Conservation (phyloP, 2,329 filamentous ascomycete genomes). For the Colletotrichum orchidophilum region DNA sequence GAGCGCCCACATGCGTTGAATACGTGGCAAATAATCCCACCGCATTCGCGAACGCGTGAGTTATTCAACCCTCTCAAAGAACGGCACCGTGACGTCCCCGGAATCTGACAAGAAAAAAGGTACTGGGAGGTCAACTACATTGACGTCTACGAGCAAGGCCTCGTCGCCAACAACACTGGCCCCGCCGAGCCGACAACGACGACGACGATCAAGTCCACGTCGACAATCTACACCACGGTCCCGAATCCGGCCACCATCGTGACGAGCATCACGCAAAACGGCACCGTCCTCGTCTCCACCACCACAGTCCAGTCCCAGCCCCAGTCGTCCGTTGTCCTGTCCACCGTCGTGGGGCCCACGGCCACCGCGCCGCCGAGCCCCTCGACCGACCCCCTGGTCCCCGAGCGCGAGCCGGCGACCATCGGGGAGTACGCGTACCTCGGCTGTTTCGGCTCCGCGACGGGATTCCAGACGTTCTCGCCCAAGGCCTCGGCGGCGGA, state of each 20-base stretch:
- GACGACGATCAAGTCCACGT: constrained; percentile 38
- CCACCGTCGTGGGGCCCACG: neutral
- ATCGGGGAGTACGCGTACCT: constrained; percentile 47
- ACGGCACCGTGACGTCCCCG: too few relatives aligned
- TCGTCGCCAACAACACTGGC: constrained; percentile 14
- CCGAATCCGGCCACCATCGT: constrained; percentile 33
- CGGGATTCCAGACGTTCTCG: constrained; percentile 47
- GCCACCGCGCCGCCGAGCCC: constrained; percentile 18
- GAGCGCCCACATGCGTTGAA: constrained; percentile 55
- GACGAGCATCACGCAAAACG: constrained; percentile 4
- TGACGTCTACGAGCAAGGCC: constrained; percentile 52
- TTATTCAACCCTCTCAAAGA: neutral
- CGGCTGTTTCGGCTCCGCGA: constrained; percentile 53
- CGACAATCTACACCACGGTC: constrained; percentile 41
- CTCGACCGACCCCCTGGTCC: constrained; percentile 30
- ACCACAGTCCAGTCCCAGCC: neutral
- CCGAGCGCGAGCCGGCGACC: constrained; percentile 42
- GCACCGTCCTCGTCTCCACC: constrained; percentile 19
- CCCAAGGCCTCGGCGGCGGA: constrained; percentile 39
- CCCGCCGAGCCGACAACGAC: constrained; percentile 39
- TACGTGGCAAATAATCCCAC: constrained; percentile 57
- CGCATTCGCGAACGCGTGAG: constrained; percentile 52
- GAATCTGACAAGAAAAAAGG: constrained; percentile 36
- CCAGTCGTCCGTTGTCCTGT: neutral
- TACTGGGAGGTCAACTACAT: constrained; percentile 66